Evolutionary conservation across 1,139 yeast genomes (phyloP).

Genomic region (Saccharomycopsis hybrid): DNA sequence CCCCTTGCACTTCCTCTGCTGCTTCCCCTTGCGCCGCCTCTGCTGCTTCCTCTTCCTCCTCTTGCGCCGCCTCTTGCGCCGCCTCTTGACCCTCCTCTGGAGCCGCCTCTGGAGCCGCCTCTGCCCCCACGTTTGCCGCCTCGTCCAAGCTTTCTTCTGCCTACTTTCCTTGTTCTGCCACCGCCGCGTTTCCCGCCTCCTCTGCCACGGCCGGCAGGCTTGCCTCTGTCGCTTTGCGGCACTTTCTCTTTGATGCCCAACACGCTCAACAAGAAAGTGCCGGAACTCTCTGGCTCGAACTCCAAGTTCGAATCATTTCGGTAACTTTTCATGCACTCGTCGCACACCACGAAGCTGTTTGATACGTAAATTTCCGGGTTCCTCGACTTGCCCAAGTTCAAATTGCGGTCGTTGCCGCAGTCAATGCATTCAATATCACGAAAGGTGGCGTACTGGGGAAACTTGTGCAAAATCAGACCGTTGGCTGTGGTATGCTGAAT

Average conservation of each 20-base stretch:
- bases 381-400: constrained; percentile 33
- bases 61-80: background rate
- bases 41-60: background rate
- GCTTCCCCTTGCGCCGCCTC: background rate
- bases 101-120: constrained; percentile 7
- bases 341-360: constrained; percentile 34
- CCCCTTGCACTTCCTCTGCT: background rate
- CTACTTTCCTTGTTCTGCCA: constrained; percentile 28
- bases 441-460: constrained; percentile 42
- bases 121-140: background rate
- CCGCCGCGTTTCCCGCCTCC: too few species aligned
- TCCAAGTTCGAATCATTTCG: too few species aligned
- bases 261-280: constrained; percentile 40
- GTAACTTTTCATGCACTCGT: constrained; percentile 34
- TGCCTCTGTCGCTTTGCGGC: constrained; percentile 23
- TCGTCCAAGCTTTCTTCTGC: background rate
- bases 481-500: constrained; percentile 47
- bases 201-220: constrained; percentile 24
- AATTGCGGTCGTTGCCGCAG: constrained; percentile 38
- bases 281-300: constrained; percentile 36
- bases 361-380: constrained; percentile 21
- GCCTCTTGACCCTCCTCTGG: constrained; percentile 1
- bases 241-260: constrained; percentile 43
- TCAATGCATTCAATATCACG: constrained; percentile 44
- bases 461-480: constrained; percentile 46